These are phyloP conservation scores for Rhizopogon vinicolor DNA, from an alignment of 768 basidiomycete species.

Conservation along the genomic window DNA sequence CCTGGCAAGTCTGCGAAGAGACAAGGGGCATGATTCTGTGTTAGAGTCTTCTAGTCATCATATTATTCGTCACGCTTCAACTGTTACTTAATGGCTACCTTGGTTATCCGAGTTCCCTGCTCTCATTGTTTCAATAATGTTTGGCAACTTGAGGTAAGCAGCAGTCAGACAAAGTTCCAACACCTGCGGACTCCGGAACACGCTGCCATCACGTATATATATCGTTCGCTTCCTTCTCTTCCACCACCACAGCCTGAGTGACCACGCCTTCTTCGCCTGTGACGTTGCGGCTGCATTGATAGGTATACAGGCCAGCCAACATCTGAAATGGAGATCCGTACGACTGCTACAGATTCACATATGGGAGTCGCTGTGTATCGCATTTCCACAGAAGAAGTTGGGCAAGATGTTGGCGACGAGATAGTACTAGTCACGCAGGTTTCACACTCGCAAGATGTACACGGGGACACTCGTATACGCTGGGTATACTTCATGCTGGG, in stretches of 20 bases:
- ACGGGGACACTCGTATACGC: conserved; percentile 39
- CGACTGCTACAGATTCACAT: not conserved
- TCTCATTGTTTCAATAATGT: not conserved
- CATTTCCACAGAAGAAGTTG: not conserved
- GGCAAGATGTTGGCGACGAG: not conserved
- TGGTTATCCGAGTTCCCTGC: not conserved
- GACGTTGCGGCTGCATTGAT: not conserved
- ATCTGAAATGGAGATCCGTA: not conserved
- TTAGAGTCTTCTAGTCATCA: not conserved
- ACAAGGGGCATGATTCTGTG: not conserved
- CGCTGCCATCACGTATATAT: not conserved
- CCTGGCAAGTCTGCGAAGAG: conserved; percentile 26
- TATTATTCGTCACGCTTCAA: not conserved
- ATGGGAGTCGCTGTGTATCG: not conserved
- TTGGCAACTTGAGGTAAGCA: too few relatives aligned
- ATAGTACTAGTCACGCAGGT: not conserved
- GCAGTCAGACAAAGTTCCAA: too few relatives aligned
- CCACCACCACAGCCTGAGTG: not conserved
- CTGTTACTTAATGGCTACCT: not conserved
- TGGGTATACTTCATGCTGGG: conserved; percentile 76
- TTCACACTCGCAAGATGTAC: not conserved
- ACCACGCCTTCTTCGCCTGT: not conserved
- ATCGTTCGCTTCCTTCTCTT: not conserved
- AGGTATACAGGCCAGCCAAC: not conserved
- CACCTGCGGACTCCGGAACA: too few relatives aligned